Evolutionary conservation across 1,284 basidiomycete species (phyloP).

Genomic region (Microbotryum saponariae): DNA sequence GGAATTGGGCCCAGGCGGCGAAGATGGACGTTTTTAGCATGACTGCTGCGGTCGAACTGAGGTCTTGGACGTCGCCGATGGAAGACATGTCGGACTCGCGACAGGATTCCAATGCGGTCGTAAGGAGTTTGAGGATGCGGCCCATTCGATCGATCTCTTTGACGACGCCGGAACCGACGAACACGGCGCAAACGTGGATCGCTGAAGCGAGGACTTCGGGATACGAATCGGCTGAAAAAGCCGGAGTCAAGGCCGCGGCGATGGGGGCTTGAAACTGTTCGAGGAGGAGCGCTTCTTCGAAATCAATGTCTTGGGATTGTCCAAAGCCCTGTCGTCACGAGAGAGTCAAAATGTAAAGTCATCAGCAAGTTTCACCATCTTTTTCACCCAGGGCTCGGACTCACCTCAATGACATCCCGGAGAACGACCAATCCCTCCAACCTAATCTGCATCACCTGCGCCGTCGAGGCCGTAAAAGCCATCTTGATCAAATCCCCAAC

Average conservation of each 20-base stretch:
- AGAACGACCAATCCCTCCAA: constrained; percentile 85
- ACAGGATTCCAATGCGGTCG: constrained; percentile 72
- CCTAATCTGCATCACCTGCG: constrained; percentile 89
- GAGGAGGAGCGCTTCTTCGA: constrained; percentile 79
- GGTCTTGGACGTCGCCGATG: constrained; percentile 75
- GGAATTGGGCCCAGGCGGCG: constrained; percentile 91
- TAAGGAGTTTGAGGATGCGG: constrained; percentile 78
- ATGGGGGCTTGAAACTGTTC: constrained; percentile 99
- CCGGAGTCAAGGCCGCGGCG: constrained; percentile 93
- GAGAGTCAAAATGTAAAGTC: background rate
- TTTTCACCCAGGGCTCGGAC: constrained; percentile 15
- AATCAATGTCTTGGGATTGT: constrained; percentile 80
- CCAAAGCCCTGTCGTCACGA: constrained; percentile 61
- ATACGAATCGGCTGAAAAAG: constrained; percentile 87
- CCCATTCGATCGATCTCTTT: constrained; percentile 87
- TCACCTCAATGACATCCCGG: constrained; percentile 82
- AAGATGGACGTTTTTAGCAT: constrained; percentile 91
- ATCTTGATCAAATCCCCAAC: constrained; percentile 90
- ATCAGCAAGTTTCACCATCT: background rate
- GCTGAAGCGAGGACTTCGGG: constrained; percentile 91
- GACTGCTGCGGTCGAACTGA: constrained; percentile 87
- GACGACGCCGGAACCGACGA: constrained; percentile 91
- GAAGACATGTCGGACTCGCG: constrained; percentile 76
- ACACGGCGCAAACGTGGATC: constrained; percentile 87
- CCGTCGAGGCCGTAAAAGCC: constrained; percentile 94